These are phyloP conservation scores for Ceratobasidium sp. DNA, from an alignment of 1,284 basidiomycete genomes.

Conservation along the genomic window DNA sequence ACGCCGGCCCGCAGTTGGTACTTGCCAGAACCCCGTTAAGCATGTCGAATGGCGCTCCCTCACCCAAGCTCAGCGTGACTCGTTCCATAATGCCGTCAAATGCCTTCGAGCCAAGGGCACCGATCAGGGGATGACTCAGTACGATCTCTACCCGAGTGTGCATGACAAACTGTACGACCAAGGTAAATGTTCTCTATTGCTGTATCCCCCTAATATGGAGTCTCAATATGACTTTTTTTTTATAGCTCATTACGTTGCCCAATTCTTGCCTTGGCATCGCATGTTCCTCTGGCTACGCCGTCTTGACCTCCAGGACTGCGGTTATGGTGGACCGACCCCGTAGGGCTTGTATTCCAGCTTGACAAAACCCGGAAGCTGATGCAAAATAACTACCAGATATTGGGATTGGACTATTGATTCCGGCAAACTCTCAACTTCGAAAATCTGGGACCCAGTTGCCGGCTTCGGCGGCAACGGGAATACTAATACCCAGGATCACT, in stretches of 20 bases:
- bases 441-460: conserved; percentile 30
- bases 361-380: neutral
- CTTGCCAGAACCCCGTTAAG: conserved; percentile 10
- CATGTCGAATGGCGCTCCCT: conserved; percentile 42
- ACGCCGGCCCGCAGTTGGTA: neutral
- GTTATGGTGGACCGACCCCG: conserved; percentile 37
- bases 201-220: neutral
- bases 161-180: conserved; percentile 23
- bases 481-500: conserved; percentile 14
- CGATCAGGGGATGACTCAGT: neutral
- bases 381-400: conserved; percentile 11
- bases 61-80: conserved; percentile 30
- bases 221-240: too few relatives aligned
- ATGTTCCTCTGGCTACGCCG: conserved; percentile 32
- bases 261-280: conserved; percentile 42
- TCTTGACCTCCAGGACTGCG: conserved; percentile 38
- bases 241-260: conserved; percentile 32
- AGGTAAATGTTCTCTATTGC: neutral
- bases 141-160: conserved; percentile 39
- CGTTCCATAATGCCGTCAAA: conserved; percentile 38
- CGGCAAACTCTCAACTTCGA: conserved; percentile 25
- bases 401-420: conserved; percentile 45
- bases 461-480: conserved; percentile 44
- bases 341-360: neutral
- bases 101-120: conserved; percentile 38